Evolutionary conservation across 495 filamentous ascomycete genomes (phyloP), one percentile per base, ranked within the genome.

Genomic region (Xylaria bambusicola): DNA sequence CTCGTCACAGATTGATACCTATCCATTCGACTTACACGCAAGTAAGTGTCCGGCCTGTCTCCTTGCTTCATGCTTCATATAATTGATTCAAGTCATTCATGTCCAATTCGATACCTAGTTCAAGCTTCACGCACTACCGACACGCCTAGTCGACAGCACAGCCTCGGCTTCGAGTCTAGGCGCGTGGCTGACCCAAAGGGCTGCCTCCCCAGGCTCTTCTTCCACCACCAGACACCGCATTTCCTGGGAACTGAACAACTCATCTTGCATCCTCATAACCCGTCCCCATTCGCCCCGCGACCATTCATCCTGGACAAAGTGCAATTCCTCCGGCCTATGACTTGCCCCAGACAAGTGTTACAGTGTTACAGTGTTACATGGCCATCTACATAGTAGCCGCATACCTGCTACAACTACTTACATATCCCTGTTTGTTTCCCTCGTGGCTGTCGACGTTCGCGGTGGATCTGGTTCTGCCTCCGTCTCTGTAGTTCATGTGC

Each of bases 211-310:
- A 18, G 13, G 20, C 15, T 20, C 33, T 18, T 15, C 2, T 23
- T 33, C 23, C n/a, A 17, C 1, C 4, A 8, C 24, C 2, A 38
- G 27, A n/a, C n/a, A n/a, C n/a, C n/a, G n/a, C n/a, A n/a, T n/a
- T n/a, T 26, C 53, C 53, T 49, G 49, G 51, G 31, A 63, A 66
- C 66, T 72, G 76, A 71, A 76, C 76, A 78, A 78, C 75, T 77
- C 75, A 78, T 73, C 75, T 72, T 75, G 76, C 76, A 78, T 67
- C 54, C 48, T 75, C 67, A 61, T 24, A 29, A 71, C 72, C 73
- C 66, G 64, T 66, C 70, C 69, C 62, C 66, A 71, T 68, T 71
- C 70, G 66, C 60, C 62, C 67, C 6, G 6, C 13, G 36, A 4
- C 23, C 15, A n/a, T 51, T 63, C 58, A 53, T 66, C 53, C 15